Evolutionary conservation across 805 yeast species (phyloP), one percentile per base, ranked within the genome.

Genomic region (Helenozyma baotianmanensis): DNA sequence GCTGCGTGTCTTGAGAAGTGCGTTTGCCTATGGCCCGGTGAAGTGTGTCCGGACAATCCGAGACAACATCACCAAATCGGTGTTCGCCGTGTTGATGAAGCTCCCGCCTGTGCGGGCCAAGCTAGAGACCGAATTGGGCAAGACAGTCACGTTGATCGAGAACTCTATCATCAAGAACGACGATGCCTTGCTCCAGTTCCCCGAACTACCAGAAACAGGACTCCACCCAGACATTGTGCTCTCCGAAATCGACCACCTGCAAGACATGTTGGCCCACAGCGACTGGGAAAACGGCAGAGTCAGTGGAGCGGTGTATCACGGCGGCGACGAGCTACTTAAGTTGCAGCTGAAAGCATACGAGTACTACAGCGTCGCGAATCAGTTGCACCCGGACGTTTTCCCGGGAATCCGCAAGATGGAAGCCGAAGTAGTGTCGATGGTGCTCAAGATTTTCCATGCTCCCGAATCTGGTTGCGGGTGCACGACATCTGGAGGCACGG

Each of bases 351-450:
- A 72, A 35, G 92, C 96, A 1, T 89, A 77, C 56, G 73, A 77
- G 33, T 72, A 73, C 50, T 89, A 76, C 56, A 76, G 92, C 5
- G 88, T 89, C 15, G 87, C 97, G 2, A 90, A 92, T 60, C 98
- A 92, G 60, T 67, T 90, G 32, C 98, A 90, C 56, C 98, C 98
- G 0, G 97, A 90, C 59, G 92, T 88, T 3, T 90, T 90, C 53
- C 98, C 97, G 0, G 97, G 94, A 5, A 84, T 90, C 6, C 76
- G 98, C 26, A 88, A 90, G 57, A 89, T 90, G 96, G 98, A 90
- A 54, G 68, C 96, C 6, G 97, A 92, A 52, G 86, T 89, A 9
- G 97, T 90, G 3, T 68, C 90, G 1, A 92, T 92, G 97, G 89
- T 83, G 4, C 64, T 92, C 42, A 71, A 68, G 13, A 52, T 89